A percentile compares a stretch with the other conserved stretches of the same genome.
Evolutionary conservation across 345 rosid species (phyloP).

Genomic region (Angophora floribunda): DNA sequence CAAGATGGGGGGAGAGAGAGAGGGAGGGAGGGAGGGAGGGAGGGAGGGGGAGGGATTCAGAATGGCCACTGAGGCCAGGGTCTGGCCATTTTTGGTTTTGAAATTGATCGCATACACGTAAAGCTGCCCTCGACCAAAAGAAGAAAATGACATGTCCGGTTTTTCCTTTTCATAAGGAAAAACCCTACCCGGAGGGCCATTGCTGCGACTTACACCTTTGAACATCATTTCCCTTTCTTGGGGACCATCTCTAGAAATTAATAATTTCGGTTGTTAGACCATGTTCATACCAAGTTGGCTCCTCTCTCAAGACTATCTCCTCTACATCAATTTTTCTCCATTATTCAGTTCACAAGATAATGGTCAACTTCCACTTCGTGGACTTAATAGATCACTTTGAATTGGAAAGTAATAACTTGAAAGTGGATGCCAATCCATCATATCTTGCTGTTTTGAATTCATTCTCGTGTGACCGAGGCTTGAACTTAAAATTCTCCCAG

Average conservation of each 20-base stretch:
- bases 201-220: neutral
- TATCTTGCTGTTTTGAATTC: neutral
- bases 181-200: neutral
- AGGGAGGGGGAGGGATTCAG: neutral
- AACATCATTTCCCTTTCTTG: neutral
- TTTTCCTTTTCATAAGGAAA: neutral
- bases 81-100: neutral
- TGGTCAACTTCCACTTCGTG: neutral
- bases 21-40: fast-evolving
- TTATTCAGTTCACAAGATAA: neutral
- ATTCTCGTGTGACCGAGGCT: neutral
- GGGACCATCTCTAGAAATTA: neutral
- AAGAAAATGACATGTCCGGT: neutral
- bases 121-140: neutral
- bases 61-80: neutral
- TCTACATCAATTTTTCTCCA: neutral
- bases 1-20: neutral
- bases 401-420: neutral
- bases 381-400: neutral
- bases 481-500: neutral
- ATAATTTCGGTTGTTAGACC: neutral
- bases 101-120: neutral
- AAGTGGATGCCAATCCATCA: neutral
- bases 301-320: neutral
- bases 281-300: neutral